Conservation (phyloP, 805 yeast genomes). For the Ogataea allantospora region DNA sequence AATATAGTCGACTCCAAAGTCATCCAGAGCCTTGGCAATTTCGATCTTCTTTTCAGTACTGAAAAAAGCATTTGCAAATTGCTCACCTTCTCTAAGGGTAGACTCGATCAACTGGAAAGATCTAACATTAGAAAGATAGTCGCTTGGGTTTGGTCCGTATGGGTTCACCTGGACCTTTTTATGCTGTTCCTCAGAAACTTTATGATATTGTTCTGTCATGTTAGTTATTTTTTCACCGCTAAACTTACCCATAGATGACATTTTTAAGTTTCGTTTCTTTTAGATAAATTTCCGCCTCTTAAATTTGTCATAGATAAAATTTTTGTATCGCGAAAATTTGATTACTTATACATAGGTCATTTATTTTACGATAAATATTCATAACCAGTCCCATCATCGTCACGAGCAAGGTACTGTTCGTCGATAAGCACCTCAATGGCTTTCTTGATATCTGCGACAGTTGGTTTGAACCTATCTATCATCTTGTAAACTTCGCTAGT, state of each 20-base stretch:
- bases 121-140: constrained; percentile 52
- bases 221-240: not conserved
- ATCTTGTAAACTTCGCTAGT: constrained; percentile 88
- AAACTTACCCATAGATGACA: constrained; percentile 20
- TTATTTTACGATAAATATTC: constrained; percentile 67
- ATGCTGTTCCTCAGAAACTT: constrained; percentile 46
- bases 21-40: constrained; percentile 60
- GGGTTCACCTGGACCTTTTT: constrained; percentile 42
- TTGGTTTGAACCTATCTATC: constrained; percentile 80
- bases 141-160: constrained; percentile 59
- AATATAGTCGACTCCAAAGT: constrained; percentile 60
- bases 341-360: constrained; percentile 1
- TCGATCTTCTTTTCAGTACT: constrained; percentile 54
- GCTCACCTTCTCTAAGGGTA: constrained; percentile 63
- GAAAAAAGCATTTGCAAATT: constrained; percentile 62
- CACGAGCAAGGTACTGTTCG: constrained; percentile 77
- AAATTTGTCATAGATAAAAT: constrained; percentile 14
- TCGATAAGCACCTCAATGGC: constrained; percentile 85
- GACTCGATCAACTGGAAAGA: constrained; percentile 55
- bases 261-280: constrained; percentile 5
- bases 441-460: constrained; percentile 79
- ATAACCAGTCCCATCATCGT: constrained; percentile 65
- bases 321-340: constrained; percentile 2
- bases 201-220: constrained; percentile 37
- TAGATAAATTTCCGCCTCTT: constrained; percentile 7